Evolutionary conservation across 179 eudicot species (phyloP).

Genomic region (Camellia oleifera): DNA sequence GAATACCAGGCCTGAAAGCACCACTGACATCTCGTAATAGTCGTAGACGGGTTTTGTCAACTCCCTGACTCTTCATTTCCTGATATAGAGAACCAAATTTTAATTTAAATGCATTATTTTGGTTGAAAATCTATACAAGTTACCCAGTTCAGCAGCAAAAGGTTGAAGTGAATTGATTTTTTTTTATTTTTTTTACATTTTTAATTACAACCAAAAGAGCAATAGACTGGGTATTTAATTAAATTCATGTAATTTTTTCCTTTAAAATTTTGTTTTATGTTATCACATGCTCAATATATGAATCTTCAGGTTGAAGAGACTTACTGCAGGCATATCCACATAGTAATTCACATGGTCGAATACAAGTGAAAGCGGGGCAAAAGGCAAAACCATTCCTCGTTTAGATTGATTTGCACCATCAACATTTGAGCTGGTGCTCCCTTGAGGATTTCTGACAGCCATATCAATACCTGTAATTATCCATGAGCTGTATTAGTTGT

Average conservation of each 20-base stretch:
- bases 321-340: conserved; percentile 80
- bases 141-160: neutral
- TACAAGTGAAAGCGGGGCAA: conserved; percentile 67
- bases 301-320: conserved; percentile 14
- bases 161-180: too few species aligned
- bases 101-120: too few species aligned
- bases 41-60: conserved; percentile 56
- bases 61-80: conserved; percentile 69
- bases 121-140: neutral
- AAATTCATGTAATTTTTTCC: too few species aligned
- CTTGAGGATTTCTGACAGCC: conserved; percentile 14
- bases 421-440: neutral
- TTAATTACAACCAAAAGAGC: neutral
- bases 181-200: too few species aligned
- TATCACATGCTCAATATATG: neutral
- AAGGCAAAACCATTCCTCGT: conserved; percentile 79
- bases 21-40: conserved; percentile 72
- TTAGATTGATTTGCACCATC: neutral
- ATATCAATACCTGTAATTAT: conserved; percentile 17
- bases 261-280: too few species aligned
- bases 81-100: conserved; percentile 16
- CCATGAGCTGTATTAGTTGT: neutral
- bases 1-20: conserved; percentile 70
- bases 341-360: conserved; percentile 70
- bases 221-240: neutral